Evolutionary conservation across 2,329 filamentous ascomycete genomes (phyloP).

Genomic region (Calycina herbarum): DNA sequence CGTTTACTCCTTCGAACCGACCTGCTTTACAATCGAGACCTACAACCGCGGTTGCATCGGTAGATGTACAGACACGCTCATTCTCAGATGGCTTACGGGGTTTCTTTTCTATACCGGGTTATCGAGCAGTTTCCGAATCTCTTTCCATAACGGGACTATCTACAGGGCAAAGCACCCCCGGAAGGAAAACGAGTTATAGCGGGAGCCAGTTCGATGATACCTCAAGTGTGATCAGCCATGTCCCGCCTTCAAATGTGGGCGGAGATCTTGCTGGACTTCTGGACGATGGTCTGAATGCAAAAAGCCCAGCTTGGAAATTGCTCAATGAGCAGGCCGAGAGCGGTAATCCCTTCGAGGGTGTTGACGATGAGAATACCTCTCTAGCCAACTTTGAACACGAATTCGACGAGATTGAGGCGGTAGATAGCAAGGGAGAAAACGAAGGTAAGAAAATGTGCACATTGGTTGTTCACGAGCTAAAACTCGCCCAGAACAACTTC

Average conservation of each 20-base stretch:
- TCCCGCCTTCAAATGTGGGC: conserved; percentile 50
- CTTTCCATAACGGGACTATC: conserved; percentile 29
- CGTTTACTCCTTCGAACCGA: conserved; percentile 34
- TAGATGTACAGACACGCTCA: conserved; percentile 76
- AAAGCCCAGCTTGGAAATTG: conserved; percentile 68
- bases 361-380: conserved; percentile 49
- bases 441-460: conserved; percentile 46
- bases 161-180: conserved; percentile 29
- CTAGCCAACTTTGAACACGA: conserved; percentile 72
- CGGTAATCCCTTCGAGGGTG: conserved; percentile 60
- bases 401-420: conserved; percentile 72
- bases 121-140: conserved; percentile 35
- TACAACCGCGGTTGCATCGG: conserved; percentile 80
- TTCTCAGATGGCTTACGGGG: conserved; percentile 70
- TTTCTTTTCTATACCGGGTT: conserved; percentile 52
- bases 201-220: conserved; percentile 52
- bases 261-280: conserved; percentile 82
- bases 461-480: conserved; percentile 2
- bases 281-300: conserved; percentile 65
- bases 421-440: conserved; percentile 52
- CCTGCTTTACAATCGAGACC: conserved; percentile 58
- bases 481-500: conserved; percentile 42
- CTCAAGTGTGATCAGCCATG: conserved; percentile 50
- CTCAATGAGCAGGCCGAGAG: conserved; percentile 62
- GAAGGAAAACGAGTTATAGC: conserved; percentile 36